phyloP scores from a whole-genome alignment of 805 yeast species.

The Barnettozyma sucrosica region DNA sequence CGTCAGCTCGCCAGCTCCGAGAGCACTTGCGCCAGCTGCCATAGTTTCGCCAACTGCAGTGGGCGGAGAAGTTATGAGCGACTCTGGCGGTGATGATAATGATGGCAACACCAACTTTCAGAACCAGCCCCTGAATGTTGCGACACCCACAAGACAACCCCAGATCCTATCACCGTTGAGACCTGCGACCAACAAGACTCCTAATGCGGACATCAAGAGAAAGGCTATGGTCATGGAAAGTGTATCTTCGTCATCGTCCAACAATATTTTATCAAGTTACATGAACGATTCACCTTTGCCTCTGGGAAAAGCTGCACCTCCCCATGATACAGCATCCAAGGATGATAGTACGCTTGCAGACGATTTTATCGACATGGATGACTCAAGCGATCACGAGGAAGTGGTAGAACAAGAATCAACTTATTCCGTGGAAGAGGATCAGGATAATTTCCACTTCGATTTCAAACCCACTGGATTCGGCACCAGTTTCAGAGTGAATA shows the following conservation, averaged over 20 bases:
- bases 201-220: constrained; percentile 20
- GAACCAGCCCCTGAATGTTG: background rate
- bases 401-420: background rate
- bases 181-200: constrained; percentile 12
- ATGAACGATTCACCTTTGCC: constrained; percentile 24
- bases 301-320: constrained; percentile 5
- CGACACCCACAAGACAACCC: constrained; percentile 7
- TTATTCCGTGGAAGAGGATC: constrained; percentile 1
- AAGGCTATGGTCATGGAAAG: constrained; percentile 22
- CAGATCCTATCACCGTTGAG: constrained; percentile 17
- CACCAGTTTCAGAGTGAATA: constrained; percentile 16
- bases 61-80: background rate
- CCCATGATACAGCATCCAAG: constrained; percentile 13
- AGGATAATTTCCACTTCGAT: constrained; percentile 7
- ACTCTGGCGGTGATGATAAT: constrained; percentile 1
- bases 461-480: constrained; percentile 17
- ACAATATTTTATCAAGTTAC: constrained; percentile 21
- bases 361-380: constrained; percentile 20
- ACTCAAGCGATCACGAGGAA: constrained; percentile 10
- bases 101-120: background rate
- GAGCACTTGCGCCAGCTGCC: constrained; percentile 18
- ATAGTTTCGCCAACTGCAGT: constrained; percentile 13
- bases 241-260: constrained; percentile 21
- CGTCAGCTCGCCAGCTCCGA: background rate
- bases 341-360: constrained; percentile 15